Conservation (phyloP, 495 filamentous ascomycete genomes). For the Tuber calosporum region DNA sequence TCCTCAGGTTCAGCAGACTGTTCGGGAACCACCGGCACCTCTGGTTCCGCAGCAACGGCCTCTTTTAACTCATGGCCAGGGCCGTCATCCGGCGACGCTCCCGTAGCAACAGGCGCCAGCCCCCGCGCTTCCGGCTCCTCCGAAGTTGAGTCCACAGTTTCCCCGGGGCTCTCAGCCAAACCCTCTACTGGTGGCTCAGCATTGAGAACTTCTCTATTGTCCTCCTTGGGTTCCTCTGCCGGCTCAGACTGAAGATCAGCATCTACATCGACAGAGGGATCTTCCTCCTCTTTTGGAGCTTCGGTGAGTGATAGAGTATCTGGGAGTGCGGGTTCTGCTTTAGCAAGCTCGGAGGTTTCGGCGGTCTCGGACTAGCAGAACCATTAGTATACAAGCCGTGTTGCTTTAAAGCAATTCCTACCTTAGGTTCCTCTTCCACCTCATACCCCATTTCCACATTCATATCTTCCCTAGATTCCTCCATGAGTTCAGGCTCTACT, state of each 20-base stretch:
- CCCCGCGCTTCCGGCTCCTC: not conserved
- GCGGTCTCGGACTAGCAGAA: not conserved
- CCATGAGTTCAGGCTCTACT: not conserved
- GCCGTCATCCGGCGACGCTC: not conserved
- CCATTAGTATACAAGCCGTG: not conserved
- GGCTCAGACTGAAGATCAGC: not conserved
- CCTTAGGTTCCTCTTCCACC: not conserved
- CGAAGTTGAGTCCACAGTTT: not conserved
- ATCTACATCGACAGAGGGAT: not conserved
- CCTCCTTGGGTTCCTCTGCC: constrained; percentile 2
- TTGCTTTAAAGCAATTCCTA: not conserved
- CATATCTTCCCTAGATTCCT: not conserved
- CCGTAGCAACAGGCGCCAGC: not conserved
- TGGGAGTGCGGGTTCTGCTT: not conserved
- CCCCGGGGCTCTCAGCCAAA: constrained; percentile 8
- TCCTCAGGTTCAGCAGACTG: not conserved
- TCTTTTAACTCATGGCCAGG: not conserved
- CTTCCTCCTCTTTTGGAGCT: not conserved
- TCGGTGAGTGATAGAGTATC: not conserved
- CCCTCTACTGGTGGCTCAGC: constrained; percentile 15
- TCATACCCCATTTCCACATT: not conserved
- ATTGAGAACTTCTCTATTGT: not conserved
- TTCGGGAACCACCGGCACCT: not conserved
- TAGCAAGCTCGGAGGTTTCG: not conserved
- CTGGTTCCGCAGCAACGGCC: not conserved